A percentile compares a stretch with the other conserved stretches of the same genome.
phyloP scores from a whole-genome alignment of 345 rosid genomes.

The Dipteronia dyeriana region DNA sequence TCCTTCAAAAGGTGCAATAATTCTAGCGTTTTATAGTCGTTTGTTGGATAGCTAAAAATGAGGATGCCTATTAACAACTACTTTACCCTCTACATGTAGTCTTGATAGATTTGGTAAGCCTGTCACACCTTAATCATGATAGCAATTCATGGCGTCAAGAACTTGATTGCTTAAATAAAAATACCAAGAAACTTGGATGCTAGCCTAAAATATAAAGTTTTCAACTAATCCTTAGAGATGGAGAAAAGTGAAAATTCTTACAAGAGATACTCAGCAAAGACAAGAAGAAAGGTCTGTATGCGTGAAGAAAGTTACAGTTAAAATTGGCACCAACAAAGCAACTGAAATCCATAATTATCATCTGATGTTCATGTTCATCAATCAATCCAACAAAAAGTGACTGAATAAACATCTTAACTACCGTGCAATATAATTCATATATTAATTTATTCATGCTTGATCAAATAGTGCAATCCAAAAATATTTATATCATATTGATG shows the following conservation, averaged over 20 bases:
- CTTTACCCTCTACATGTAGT: neutral
- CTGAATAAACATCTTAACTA: neutral
- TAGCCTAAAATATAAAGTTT: neutral
- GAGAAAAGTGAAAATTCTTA: neutral
- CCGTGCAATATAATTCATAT: neutral
- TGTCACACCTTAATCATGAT: constrained; percentile 21
- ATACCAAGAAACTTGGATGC: neutral
- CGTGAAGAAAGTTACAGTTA: neutral
- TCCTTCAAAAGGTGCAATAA: constrained; percentile 21
- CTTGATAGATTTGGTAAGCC: constrained; percentile 21
- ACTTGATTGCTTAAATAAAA: neutral
- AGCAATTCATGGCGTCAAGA: constrained; percentile 7
- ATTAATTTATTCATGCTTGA: constrained; percentile 4
- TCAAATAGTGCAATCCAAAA: neutral
- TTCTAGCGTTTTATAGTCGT: constrained; percentile 34
- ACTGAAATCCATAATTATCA: neutral
- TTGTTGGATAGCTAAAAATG: constrained; percentile 43
- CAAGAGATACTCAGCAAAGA: neutral
- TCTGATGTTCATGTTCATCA: neutral
- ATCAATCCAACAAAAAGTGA: neutral
- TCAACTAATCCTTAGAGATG: neutral
- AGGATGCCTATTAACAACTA: constrained; percentile 24
- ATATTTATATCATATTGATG: neutral
- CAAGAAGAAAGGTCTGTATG: neutral
- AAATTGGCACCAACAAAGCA: neutral